Evolutionary conservation across 2,329 filamentous ascomycete genomes (phyloP), one percentile per base, ranked within the genome.

Genomic region (Calonectria hawksworthii): DNA sequence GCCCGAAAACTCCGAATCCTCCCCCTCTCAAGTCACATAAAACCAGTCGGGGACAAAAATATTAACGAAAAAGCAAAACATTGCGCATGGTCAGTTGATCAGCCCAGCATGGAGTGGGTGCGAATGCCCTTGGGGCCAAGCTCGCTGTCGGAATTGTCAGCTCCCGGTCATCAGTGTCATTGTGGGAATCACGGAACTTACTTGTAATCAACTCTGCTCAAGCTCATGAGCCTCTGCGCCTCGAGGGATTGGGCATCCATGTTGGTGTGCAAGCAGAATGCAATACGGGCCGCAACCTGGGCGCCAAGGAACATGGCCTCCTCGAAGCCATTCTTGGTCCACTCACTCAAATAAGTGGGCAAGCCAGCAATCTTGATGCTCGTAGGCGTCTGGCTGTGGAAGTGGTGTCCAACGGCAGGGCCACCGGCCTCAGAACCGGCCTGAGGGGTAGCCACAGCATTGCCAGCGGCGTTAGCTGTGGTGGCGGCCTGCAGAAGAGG

Each of bases 401-500:
- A 91, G 83, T 92, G 90, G 78, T 89, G 88, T 28, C 84, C 82
- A 54, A 84, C 81, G 5, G 77, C 80, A 21, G 84, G 85, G 1
- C 82, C 85, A 64, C 81, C 84, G 5, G 80, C 82, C 32, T 85
- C 85, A 38, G 86, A 89, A 21, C 86, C 88, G 9, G 86, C 83
- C 44, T 83, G 82, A 0, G 86, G 85, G 6, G 85, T 86, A 26
- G 85, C 86, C 0, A 83, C 82, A 9, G 83, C 81, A 36, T 70
- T 76, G 4, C 90, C 86, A 67, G 88, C 85, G 56, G 89, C 83
- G 61, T 92, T 92, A 2, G 93, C 93, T 4, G 94, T 96, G 0
- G 96, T 98, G 2, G 97, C 97, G 6, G 96, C 96, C 74, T 98
- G 94, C 6, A 99, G 91, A 4, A 99, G 93, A 18, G 96, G 96